Conservation (phyloP, 2,329 filamentous ascomycete genomes). For the Aureobasidium musti region DNA sequence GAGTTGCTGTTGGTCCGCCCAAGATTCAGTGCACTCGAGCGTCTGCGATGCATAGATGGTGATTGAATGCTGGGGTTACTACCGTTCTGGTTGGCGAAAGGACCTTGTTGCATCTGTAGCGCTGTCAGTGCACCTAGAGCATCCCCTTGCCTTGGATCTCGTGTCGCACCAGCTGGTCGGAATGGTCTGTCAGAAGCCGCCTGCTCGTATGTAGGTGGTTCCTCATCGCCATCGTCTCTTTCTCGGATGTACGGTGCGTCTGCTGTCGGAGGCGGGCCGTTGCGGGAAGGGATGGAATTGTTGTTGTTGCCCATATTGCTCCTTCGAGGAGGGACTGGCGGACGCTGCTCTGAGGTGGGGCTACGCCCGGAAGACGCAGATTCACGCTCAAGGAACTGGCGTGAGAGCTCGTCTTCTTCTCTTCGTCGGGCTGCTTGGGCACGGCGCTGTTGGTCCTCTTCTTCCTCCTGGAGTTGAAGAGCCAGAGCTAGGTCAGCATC, state of each 20-base stretch:
- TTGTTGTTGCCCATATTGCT: slow-evolving; percentile 39
- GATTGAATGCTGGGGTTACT: not conserved
- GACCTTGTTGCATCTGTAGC: slow-evolving; percentile 38
- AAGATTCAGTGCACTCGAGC: slow-evolving; percentile 12
- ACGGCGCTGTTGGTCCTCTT: slow-evolving; percentile 73
- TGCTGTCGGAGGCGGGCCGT: slow-evolving; percentile 33
- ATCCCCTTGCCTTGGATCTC: slow-evolving; percentile 38
- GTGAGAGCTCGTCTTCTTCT: slow-evolving; percentile 62
- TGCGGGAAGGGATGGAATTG: slow-evolving; percentile 35
- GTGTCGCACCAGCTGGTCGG: slow-evolving; percentile 39
- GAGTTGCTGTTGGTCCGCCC: slow-evolving; percentile 8
- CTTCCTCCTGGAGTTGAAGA: slow-evolving; percentile 90
- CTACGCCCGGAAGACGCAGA: not conserved
- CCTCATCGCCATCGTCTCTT: slow-evolving; percentile 37
- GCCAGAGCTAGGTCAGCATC: slow-evolving; percentile 81
- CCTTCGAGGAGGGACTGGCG: slow-evolving; percentile 37
- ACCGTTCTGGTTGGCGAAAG: slow-evolving; percentile 23
- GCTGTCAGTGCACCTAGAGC: slow-evolving; percentile 41
- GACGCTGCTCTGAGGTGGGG: slow-evolving; percentile 33
- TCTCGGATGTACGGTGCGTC: slow-evolving; percentile 29
- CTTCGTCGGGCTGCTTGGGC: slow-evolving; percentile 50
- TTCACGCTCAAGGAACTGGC: slow-evolving; percentile 65
- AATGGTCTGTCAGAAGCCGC: slow-evolving; percentile 60
- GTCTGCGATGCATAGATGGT: slow-evolving; percentile 18
- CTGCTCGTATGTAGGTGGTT: slow-evolving; percentile 67